Base-by-base conservation (phyloP, 768 basidiomycete genomes). In the Fomitopsis pulvina region DNA sequence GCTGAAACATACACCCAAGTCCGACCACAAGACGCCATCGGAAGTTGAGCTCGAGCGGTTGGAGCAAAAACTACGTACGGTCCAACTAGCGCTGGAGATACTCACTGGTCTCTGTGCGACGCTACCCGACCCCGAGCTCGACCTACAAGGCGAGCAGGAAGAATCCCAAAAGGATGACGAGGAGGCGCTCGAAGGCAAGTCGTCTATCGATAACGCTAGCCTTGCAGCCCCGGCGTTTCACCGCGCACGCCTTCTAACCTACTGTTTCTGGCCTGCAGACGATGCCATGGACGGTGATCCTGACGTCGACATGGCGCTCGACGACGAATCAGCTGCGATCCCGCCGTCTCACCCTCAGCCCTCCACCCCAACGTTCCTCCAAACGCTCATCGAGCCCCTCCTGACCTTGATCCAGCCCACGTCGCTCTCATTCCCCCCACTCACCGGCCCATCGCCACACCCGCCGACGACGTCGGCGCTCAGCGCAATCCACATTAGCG, bases 391-490 rank as follows among this genome's bases (percentile, higher is more conserved):
- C 9, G 70, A 74, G 22, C 85, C 90, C 2, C 70, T 88, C 5
- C 71, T 92, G 4, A 63, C 75, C 2, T 77, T 95, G 25, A 74
- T 85, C 38, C 80, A 80, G 26, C 89, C 91, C 0, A 92, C 87
- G 0, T 61, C 76, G 0, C 76, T 94, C 14, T 95, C 93, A 3
- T 95, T 93, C 70, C 79, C 87, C 14, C 88, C 90, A 0, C 71
- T 77, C 16, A 74, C 79, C 21, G 67, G 76, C 4, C 78, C 79
- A 10, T 92, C 91, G 0, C 71, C 76, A 20, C 89, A 95, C 61
- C 89, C 92, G 34, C 93, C 93, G 1, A 92, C 85, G 11, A 95
- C 93, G 0, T 89, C 92, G 22, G 86, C 75, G 9, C 77, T 97
- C 40, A 79, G 87, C 54, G 80, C 86, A 6, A 81, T 95, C 45